Conservation (phyloP, 2,329 filamentous ascomycete genomes). For the Xylaria sp. region DNA sequence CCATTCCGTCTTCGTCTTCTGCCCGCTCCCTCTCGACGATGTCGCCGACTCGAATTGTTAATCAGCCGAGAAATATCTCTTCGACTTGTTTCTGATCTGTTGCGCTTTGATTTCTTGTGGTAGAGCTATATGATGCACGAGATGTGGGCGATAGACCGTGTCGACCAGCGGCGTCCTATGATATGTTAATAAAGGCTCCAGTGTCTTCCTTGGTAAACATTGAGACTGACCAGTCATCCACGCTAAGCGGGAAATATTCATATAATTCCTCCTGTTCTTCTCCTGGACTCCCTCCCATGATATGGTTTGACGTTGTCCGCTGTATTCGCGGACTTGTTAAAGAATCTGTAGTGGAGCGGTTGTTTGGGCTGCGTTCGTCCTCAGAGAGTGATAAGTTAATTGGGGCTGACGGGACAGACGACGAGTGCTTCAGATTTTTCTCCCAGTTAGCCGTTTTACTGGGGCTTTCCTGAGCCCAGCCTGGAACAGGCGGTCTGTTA, state of each 20-base stretch:
- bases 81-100: slow-evolving; percentile 72
- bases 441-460: slow-evolving; percentile 42
- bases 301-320: slow-evolving; percentile 50
- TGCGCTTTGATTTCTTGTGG: slow-evolving; percentile 77
- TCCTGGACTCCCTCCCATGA: slow-evolving; percentile 68
- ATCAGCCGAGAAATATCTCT: slow-evolving; percentile 78
- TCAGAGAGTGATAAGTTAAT: slow-evolving; percentile 68
- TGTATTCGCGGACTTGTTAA: slow-evolving; percentile 60
- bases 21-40: slow-evolving; percentile 8
- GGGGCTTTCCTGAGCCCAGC: slow-evolving; percentile 55
- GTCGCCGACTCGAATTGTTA: slow-evolving; percentile 46
- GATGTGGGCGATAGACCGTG: slow-evolving; percentile 70
- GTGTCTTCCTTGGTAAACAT: neutral
- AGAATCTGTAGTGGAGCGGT: slow-evolving; percentile 60
- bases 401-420: slow-evolving; percentile 49
- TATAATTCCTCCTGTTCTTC: slow-evolving; percentile 88
- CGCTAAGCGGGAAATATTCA: slow-evolving; percentile 91
- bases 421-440: slow-evolving; percentile 43
- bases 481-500: slow-evolving; percentile 64
- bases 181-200: neutral
- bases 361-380: slow-evolving; percentile 67
- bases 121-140: slow-evolving; percentile 87
- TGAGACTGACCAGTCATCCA: slow-evolving; percentile 80
- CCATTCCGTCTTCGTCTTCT: slow-evolving; percentile 11
- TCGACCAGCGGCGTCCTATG: slow-evolving; percentile 46